A percentile compares a stretch with the other conserved stretches of the same genome.
Conservation (phyloP, 1,284 basidiomycete genomes). For the Nidula niveotomentosa region DNA sequence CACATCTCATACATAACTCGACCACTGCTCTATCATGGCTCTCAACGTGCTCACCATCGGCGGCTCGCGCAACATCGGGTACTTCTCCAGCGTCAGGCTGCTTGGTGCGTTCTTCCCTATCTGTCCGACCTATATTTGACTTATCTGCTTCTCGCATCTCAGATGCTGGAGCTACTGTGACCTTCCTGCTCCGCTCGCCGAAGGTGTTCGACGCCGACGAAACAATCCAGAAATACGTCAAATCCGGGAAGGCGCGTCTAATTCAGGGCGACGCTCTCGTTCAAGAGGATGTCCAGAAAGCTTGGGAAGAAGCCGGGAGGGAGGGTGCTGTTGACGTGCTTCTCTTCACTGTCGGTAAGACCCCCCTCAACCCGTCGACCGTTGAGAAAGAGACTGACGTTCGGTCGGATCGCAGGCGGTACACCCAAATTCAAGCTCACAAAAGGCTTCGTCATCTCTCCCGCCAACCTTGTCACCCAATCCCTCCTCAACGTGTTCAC, state of each 20-base stretch:
- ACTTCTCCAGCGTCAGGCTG: slow-evolving; percentile 48
- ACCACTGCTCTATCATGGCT: slow-evolving; percentile 5
- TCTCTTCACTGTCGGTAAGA: slow-evolving; percentile 51
- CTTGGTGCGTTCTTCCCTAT: neutral
- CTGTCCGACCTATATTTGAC: neutral
- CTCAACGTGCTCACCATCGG: slow-evolving; percentile 49
- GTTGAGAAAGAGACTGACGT: neutral
- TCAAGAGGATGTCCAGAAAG: slow-evolving; percentile 38
- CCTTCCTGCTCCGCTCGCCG: slow-evolving; percentile 47
- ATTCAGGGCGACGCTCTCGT: slow-evolving; percentile 53
- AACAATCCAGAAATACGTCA: slow-evolving; percentile 38
- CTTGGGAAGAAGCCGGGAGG: slow-evolving; percentile 41
- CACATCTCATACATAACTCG: no score
- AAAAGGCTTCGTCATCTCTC: slow-evolving; percentile 43
- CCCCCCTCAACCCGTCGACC: neutral
- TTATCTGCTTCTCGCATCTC: neutral
- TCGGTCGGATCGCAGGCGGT: slow-evolving; percentile 21
- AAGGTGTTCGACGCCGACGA: slow-evolving; percentile 44
- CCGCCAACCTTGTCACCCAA: slow-evolving; percentile 49
- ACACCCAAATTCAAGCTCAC: slow-evolving; percentile 32
- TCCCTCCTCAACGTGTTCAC: slow-evolving; percentile 46
- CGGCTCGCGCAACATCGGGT: slow-evolving; percentile 65
- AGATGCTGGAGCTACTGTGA: slow-evolving; percentile 49
- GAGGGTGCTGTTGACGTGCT: slow-evolving; percentile 38
- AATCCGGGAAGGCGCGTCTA: slow-evolving; percentile 40